A percentile compares a stretch with the other conserved stretches of the same genome.
phyloP scores from a whole-genome alignment of 345 rosid species.

The Populus ilicifolia region DNA sequence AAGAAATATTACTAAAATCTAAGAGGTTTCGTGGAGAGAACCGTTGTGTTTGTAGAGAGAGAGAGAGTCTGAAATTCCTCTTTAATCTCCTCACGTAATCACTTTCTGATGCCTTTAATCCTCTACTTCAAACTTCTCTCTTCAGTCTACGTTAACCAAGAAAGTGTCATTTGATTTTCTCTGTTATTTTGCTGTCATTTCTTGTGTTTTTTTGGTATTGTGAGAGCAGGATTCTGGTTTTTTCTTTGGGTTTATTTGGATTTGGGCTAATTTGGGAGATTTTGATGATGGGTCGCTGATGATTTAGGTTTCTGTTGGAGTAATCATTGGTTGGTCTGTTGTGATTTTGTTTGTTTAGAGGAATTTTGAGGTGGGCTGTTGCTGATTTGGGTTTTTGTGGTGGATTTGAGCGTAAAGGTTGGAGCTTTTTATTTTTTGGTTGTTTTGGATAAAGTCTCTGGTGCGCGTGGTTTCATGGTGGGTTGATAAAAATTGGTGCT shows the following conservation, averaged over 20 bases:
- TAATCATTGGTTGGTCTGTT: slow-evolving; percentile 16
- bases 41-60: slow-evolving; percentile 11
- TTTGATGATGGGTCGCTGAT: slow-evolving; percentile 24
- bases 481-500: background rate
- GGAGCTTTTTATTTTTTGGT: slow-evolving; percentile 1
- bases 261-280: slow-evolving; percentile 2
- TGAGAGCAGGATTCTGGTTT: background rate
- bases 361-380: slow-evolving; percentile 19
- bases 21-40: slow-evolving; percentile 56
- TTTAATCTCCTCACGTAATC: slow-evolving; percentile 51
- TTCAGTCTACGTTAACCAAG: background rate
- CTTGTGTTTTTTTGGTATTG: background rate
- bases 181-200: background rate
- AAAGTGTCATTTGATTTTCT: background rate
- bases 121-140: slow-evolving; percentile 2
- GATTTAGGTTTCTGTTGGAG: slow-evolving; percentile 22
- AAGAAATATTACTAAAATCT: slow-evolving; percentile 6
- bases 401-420: slow-evolving; percentile 21
- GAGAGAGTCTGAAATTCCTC: slow-evolving; percentile 14
- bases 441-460: slow-evolving; percentile 6
- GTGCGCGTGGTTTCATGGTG: slow-evolving; percentile 5
- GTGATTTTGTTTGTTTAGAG: slow-evolving; percentile 21
- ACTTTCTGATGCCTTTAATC: slow-evolving; percentile 25
- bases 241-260: slow-evolving; percentile 7
- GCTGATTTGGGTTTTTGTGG: slow-evolving; percentile 20